Evolutionary conservation across 345 rosid species (phyloP), one percentile per base, ranked within the genome.

Genomic region (Anastatica hierochuntica): DNA sequence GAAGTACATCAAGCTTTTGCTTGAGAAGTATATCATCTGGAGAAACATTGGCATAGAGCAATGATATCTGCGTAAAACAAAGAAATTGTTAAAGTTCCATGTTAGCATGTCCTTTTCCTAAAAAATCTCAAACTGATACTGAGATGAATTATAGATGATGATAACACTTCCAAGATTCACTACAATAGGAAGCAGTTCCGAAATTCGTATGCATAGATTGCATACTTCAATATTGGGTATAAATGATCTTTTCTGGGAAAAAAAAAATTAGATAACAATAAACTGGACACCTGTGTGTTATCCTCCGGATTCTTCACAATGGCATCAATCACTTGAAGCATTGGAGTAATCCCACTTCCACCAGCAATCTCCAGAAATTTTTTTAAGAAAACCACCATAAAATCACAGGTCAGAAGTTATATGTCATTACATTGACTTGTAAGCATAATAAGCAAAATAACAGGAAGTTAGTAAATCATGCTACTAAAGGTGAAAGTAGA

Each of bases 301-400:
- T 90, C 97, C 37, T 84, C 81, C 1, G 90, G 85, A 66, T 90
- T 86, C 78, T 80, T 86, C 67, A 90, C 33, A 47, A 90, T 80
- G 48, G 87, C 90, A 62, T 90, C 97, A 35, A 90, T 84, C 29
- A 86, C 84, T 69, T 90, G 97, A 70, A 90, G 89, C 96, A 90
- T 90, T 52, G 97, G 97, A 36, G 97, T 86, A 63, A 90, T 90
- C 58, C 97, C 97, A 34, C 85, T 69, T 53, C 97, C 97, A 63
- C 97, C 97, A 14, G 97, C 94, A 69, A 90, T 80, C 97, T 86
- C 21, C 49, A 45, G 38, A 26, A n/a, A n/a, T n/a, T n/a, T n/a
- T n/a, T 15, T 16, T 16, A 23, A 42, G 2, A 20, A 6, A 8
- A 36, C 43, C 48, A 58, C 15, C 49, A 36, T 37, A 66, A 39